phyloP scores from a whole-genome alignment of 306 rosid genomes.

The Trichosanthes cucumerina region DNA sequence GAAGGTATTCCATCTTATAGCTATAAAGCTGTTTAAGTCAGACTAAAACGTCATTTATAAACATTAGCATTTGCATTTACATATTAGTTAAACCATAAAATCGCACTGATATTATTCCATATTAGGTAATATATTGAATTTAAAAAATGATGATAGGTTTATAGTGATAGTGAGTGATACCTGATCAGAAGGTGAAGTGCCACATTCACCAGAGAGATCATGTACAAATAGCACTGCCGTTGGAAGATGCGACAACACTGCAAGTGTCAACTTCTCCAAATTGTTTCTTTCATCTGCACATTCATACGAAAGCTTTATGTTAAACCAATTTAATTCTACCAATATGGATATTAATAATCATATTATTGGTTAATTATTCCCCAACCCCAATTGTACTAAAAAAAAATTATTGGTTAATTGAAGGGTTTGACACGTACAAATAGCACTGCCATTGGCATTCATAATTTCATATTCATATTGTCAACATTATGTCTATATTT shows the following conservation, averaged over 20 bases:
- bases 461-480: too few species aligned
- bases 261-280: conserved; percentile 86
- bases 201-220: conserved; percentile 94
- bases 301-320: conserved; percentile 7
- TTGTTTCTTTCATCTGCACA: conserved; percentile 82
- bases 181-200: conserved; percentile 94
- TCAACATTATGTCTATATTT: too few species aligned
- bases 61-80: too few species aligned
- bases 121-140: neutral
- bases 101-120: neutral
- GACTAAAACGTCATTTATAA: too few species aligned
- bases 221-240: conserved; percentile 88
- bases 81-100: neutral
- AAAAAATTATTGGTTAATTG: neutral
- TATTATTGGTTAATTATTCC: too few species aligned
- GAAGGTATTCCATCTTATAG: too few species aligned
- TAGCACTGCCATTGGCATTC: too few species aligned
- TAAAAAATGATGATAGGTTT: neutral
- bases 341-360: too few species aligned
- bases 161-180: too few species aligned
- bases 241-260: conserved; percentile 82
- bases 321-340: neutral
- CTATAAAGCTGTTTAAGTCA: too few species aligned
- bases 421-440: too few species aligned
- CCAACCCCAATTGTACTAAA: too few species aligned